Conservation (phyloP, 495 filamentous ascomycete species). For the Staphylotrichum longicolle region DNA sequence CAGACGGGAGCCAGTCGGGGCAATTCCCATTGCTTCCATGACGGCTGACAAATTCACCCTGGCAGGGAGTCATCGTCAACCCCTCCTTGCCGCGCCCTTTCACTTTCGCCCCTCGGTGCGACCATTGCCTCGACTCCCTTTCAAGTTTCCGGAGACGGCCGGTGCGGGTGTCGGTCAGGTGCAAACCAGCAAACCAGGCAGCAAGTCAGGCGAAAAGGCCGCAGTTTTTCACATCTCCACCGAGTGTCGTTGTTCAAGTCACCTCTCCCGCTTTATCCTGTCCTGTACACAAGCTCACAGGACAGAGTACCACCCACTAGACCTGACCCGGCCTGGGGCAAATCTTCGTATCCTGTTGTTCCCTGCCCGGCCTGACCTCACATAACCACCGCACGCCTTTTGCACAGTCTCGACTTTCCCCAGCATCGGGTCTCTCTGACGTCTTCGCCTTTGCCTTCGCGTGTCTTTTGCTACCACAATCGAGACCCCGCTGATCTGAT, state of each 20-base stretch:
- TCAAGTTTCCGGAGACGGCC: not conserved
- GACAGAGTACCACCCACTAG: not conserved
- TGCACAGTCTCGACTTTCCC: not conserved
- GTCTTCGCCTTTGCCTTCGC: not conserved
- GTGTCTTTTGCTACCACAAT: not conserved
- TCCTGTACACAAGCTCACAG: not conserved
- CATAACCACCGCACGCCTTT: not conserved
- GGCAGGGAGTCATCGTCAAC: conserved; percentile 6
- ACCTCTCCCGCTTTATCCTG: not conserved
- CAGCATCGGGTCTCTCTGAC: conserved; percentile 7
- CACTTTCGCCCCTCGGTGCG: not conserved
- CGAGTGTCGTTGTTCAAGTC: not conserved
- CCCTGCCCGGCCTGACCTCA: not conserved
- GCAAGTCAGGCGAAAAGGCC: conserved; percentile 11
- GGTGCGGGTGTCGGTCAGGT: not conserved
- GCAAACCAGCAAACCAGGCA: conserved; percentile 15
- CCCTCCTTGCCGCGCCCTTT: not conserved
- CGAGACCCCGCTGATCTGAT: not conserved
- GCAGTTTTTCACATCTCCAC: conserved; percentile 7
- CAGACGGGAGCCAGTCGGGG: conserved; percentile 1
- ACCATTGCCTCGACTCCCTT: not conserved
- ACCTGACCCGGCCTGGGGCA: conserved; percentile 3
- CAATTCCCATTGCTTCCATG: conserved; percentile 15
- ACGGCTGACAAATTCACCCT: conserved; percentile 22
- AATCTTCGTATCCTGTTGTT: not conserved